phyloP scores from a whole-genome alignment of 2,329 filamentous ascomycete species.

The Penicillium digitatum region DNA sequence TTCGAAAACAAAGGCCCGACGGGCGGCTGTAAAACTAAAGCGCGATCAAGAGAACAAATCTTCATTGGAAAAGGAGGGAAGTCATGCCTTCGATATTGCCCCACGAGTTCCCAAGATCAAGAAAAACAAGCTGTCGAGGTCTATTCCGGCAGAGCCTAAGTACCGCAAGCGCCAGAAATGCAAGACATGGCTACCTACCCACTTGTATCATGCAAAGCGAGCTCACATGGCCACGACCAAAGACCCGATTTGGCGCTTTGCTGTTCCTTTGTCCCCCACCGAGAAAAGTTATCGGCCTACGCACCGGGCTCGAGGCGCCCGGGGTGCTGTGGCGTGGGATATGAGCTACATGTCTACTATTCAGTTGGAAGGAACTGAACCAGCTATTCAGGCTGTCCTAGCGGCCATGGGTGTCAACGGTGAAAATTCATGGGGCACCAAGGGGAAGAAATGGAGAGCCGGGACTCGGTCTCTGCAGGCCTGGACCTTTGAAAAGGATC shows the following conservation, averaged over 20 bases:
- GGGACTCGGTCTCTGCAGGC: constrained; percentile 57
- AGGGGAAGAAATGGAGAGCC: constrained; percentile 66
- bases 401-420: constrained; percentile 59
- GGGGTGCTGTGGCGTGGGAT: constrained; percentile 84
- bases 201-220: constrained; percentile 88
- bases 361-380: constrained; percentile 63
- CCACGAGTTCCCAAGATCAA: constrained; percentile 61
- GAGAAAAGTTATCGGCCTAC: constrained; percentile 86
- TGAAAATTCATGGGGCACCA: constrained; percentile 59
- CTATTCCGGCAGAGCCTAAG: constrained; percentile 59
- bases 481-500: constrained; percentile 57
- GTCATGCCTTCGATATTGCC: constrained; percentile 36
- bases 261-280: constrained; percentile 77
- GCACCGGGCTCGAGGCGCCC: constrained; percentile 70
- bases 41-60: constrained; percentile 30
- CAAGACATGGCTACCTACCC: constrained; percentile 93
- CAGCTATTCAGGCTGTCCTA: constrained; percentile 63
- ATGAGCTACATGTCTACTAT: constrained; percentile 92
- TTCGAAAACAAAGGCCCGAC: constrained; percentile 41
- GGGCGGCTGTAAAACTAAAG: constrained; percentile 44
- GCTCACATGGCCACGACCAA: constrained; percentile 79
- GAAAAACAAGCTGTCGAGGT: constrained; percentile 65
- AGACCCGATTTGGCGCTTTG: constrained; percentile 83
- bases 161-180: constrained; percentile 80
- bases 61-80: constrained; percentile 23